Conservation (phyloP, 805 yeast species). For the Saccharomycopsis vini region DNA sequence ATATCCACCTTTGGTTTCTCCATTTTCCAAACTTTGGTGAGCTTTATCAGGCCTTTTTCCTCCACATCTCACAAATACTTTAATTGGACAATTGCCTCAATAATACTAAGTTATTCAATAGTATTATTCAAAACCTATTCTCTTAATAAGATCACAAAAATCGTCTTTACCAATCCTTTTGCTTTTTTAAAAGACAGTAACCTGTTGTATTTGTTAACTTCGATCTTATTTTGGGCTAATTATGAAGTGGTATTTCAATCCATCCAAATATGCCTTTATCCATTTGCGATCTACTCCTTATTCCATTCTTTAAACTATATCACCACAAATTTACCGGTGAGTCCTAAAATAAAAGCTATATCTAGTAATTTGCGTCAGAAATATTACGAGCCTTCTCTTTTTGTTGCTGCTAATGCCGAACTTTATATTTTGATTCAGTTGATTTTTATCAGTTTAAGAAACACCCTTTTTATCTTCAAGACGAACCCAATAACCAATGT, state of each 20-base stretch:
- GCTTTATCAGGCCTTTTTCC: slow-evolving; percentile 30
- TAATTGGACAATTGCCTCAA: slow-evolving; percentile 37
- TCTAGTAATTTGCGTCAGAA: slow-evolving; percentile 22
- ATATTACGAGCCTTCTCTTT: slow-evolving; percentile 36
- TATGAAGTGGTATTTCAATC: slow-evolving; percentile 34
- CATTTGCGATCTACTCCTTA: slow-evolving; percentile 53
- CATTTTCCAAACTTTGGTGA: slow-evolving; percentile 30
- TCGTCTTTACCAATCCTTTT: slow-evolving; percentile 25
- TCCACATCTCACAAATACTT: slow-evolving; percentile 19
- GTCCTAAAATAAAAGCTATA: slow-evolving; percentile 14
- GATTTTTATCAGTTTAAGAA: slow-evolving; percentile 33
- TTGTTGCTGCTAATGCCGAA: slow-evolving; percentile 39
- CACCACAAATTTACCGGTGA: slow-evolving; percentile 31
- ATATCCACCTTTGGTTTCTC: slow-evolving; percentile 38
- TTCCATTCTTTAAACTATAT: slow-evolving; percentile 58
- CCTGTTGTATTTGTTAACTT: slow-evolving; percentile 48
- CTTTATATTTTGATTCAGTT: slow-evolving; percentile 33
- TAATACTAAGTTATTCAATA: slow-evolving; percentile 51
- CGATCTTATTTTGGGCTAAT: slow-evolving; percentile 33
- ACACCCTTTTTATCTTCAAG: slow-evolving; percentile 29
- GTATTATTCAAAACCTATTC: slow-evolving; percentile 43
- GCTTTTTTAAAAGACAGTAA: slow-evolving; percentile 36
- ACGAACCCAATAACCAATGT: slow-evolving; percentile 25
- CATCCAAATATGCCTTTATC: slow-evolving; percentile 42
- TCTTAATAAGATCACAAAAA: slow-evolving; percentile 24